A percentile compares a stretch with the other conserved stretches of the same genome.
Evolutionary conservation across 164 flowering plant genomes (phyloP).

Genomic region (Tetrastigma voinierianum): DNA sequence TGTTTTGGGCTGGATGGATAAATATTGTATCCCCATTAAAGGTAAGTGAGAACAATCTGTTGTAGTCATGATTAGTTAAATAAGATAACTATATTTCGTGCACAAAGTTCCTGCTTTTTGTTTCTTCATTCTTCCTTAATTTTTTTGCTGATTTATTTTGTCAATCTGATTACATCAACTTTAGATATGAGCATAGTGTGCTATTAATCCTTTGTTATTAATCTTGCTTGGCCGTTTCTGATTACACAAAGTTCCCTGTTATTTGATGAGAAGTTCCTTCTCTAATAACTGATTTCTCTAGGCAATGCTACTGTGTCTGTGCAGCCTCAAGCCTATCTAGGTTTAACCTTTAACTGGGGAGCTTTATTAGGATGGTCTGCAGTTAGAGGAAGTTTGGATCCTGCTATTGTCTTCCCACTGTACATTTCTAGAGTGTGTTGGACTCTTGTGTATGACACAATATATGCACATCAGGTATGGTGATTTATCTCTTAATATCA

Average conservation of each 20-base stretch:
- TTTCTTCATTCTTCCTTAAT: background rate
- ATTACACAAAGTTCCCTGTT: too few species aligned
- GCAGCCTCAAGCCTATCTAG: constrained; percentile 98
- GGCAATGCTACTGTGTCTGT: constrained; percentile 4
- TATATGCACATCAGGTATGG: constrained; percentile 98
- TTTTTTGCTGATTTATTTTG: background rate
- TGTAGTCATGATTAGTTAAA: too few species aligned
- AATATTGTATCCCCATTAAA: too few species aligned
- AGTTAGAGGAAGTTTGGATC: constrained; percentile 81
- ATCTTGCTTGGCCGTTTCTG: constrained; percentile 2
- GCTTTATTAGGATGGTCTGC: constrained; percentile 97
- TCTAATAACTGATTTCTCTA: background rate
- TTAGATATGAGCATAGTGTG: background rate
- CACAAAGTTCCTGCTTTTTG: too few species aligned
- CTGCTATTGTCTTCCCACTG: constrained; percentile 69
- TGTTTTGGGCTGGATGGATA: too few species aligned
- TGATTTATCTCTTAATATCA: background rate
- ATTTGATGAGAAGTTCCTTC: background rate
- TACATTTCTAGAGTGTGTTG: constrained; percentile 86
- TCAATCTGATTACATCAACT: background rate
- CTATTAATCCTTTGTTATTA: background rate
- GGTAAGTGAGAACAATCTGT: too few species aligned
- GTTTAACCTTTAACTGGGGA: constrained; percentile 97
- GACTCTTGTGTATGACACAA: constrained; percentile 99
- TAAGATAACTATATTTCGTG: too few species aligned